phyloP scores from a whole-genome alignment of 192 early-diverging fungal species.

The Coemansia sp. region DNA sequence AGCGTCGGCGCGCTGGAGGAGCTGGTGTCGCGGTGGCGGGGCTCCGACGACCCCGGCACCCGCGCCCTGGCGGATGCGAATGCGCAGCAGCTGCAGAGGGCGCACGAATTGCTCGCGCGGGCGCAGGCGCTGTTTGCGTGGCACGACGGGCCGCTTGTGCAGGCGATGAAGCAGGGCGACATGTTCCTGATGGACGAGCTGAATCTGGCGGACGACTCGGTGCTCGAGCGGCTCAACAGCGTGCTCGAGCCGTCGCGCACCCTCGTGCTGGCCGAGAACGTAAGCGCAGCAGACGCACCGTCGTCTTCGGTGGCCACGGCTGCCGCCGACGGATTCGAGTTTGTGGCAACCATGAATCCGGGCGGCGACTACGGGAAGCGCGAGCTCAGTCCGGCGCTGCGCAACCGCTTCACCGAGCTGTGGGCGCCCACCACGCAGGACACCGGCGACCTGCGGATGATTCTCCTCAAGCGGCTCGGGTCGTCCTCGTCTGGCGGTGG shows the following conservation, averaged over 20 bases:
- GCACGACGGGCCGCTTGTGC: slow-evolving; percentile 93
- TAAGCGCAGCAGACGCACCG: slow-evolving; percentile 39
- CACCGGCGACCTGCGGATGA: slow-evolving; percentile 68
- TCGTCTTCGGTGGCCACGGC: slow-evolving; percentile 31
- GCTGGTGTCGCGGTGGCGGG: slow-evolving; percentile 16
- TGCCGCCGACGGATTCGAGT: slow-evolving; percentile 74
- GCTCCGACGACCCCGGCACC: slow-evolving; percentile 13
- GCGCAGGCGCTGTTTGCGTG: slow-evolving; percentile 84
- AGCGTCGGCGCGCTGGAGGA: slow-evolving; percentile 17
- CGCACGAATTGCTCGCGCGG: slow-evolving; percentile 25
- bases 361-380: slow-evolving; percentile 99
- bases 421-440: slow-evolving; percentile 91
- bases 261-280: slow-evolving; percentile 90
- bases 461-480: slow-evolving; percentile 61
- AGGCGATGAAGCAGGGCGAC: slow-evolving; percentile 83
- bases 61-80: slow-evolving; percentile 9
- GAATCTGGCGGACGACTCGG: slow-evolving; percentile 96
- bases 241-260: slow-evolving; percentile 86
- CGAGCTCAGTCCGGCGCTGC: slow-evolving; percentile 93
- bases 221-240: slow-evolving; percentile 93
- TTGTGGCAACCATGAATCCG: slow-evolving; percentile 99
- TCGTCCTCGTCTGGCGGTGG: not conserved
- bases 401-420: slow-evolving; percentile 97
- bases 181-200: slow-evolving; percentile 98
- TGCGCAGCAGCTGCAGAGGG: slow-evolving; percentile 15